These are phyloP conservation scores for Epichloe coenophiala DNA, from an alignment of 2,329 filamentous ascomycete genomes.

Conservation along the genomic window DNA sequence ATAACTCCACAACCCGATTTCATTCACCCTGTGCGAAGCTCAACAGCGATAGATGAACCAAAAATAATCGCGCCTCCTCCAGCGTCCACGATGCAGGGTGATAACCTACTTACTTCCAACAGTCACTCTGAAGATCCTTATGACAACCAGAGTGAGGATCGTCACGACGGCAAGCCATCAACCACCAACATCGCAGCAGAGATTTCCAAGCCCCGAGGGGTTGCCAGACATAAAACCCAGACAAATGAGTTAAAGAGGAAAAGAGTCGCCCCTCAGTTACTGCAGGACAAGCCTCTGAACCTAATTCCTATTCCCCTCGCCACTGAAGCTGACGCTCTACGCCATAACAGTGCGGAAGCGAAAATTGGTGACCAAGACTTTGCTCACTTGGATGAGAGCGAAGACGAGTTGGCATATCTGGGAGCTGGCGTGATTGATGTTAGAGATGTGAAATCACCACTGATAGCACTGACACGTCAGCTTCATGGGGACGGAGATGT, in stretches of 20 bases:
- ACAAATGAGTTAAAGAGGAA: constrained; percentile 16
- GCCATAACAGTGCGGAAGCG: background rate
- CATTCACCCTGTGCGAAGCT: background rate
- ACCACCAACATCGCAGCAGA: background rate
- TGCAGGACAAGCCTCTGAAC: constrained; percentile 7
- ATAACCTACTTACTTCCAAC: background rate
- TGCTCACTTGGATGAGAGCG: constrained; percentile 10
- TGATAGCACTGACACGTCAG: constrained; percentile 11
- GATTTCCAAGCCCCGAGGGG: background rate
- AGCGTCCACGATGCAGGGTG: background rate
- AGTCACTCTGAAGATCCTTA: background rate
- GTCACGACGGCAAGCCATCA: background rate
- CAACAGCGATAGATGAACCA: background rate
- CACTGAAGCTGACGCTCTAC: constrained; percentile 4
- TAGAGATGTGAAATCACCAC: constrained; percentile 11
- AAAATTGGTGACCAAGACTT: background rate
- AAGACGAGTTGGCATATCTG: constrained; percentile 19
- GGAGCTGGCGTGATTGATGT: constrained; percentile 19
- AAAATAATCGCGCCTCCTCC: background rate
- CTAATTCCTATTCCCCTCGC: constrained; percentile 1
- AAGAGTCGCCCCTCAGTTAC: constrained; percentile 12
- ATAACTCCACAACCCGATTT: constrained; percentile 2
- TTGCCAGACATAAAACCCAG: constrained; percentile 5
- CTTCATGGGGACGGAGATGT: constrained; percentile 9
- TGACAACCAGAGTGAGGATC: background rate